Conservation (phyloP, 2,329 filamentous ascomycete species). For the Sporothrix sp. region DNA sequence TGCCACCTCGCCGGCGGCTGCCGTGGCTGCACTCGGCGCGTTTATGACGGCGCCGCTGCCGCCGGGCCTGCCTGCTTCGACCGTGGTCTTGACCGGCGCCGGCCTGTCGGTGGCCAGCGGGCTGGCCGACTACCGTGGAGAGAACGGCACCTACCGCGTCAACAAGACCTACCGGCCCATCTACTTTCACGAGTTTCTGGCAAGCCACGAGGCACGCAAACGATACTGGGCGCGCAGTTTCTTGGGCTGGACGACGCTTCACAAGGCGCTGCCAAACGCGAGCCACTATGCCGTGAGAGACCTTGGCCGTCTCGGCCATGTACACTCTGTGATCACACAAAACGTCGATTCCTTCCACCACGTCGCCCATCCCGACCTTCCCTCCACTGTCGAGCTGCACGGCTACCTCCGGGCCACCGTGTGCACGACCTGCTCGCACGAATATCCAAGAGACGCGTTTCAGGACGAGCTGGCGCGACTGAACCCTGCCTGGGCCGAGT, state of each 20-base stretch:
- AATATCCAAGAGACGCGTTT: constrained; percentile 62
- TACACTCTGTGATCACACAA: constrained; percentile 77
- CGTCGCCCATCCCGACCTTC: constrained; percentile 60
- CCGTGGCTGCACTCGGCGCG: constrained; percentile 62
- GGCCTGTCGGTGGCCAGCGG: constrained; percentile 91
- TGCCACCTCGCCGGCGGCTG: constrained; percentile 60
- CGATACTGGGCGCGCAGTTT: constrained; percentile 95
- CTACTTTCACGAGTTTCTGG: constrained; percentile 82
- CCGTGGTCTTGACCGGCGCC: constrained; percentile 60
- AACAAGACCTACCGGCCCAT: constrained; percentile 88
- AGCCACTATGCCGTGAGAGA: constrained; percentile 69
- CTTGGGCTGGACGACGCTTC: constrained; percentile 77
- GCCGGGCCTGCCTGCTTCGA: constrained; percentile 35
- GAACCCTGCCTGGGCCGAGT: constrained; percentile 78
- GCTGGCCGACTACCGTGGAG: constrained; percentile 83
- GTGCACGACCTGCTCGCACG: constrained; percentile 67
- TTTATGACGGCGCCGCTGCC: constrained; percentile 61
- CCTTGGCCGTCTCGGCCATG: constrained; percentile 60
- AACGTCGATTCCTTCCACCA: constrained; percentile 95
- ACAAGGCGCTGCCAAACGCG: constrained; percentile 68
- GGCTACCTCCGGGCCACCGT: constrained; percentile 76
- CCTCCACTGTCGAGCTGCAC: constrained; percentile 71
- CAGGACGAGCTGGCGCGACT: constrained; percentile 65
- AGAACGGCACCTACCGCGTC: constrained; percentile 81
- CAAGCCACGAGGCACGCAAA: constrained; percentile 74